A percentile compares a stretch with the other conserved stretches of the same genome.
Conservation (phyloP, 2,329 filamentous ascomycete genomes). For the Thermochaetoides dissita region DNA sequence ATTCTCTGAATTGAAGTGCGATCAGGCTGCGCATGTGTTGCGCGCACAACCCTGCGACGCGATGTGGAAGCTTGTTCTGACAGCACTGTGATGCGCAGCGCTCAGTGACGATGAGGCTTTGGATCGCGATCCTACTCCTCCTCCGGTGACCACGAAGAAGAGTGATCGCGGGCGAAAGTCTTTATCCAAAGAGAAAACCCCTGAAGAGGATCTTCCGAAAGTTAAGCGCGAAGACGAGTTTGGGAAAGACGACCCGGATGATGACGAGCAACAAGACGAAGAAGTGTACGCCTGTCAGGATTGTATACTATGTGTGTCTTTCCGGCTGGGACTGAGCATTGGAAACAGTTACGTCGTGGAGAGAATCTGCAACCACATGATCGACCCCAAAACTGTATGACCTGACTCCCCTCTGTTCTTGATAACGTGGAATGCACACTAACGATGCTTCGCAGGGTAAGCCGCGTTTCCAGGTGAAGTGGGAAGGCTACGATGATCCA, state of each 20-base stretch:
- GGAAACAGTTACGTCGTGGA: conserved; percentile 55
- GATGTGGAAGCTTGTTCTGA: too few relatives aligned
- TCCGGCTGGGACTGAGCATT: too few relatives aligned
- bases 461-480: conserved; percentile 59
- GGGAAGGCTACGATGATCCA: conserved; percentile 62
- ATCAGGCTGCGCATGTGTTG: too few relatives aligned
- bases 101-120: neutral
- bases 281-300: conserved; percentile 12
- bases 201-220: conserved; percentile 16
- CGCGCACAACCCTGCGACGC: too few relatives aligned
- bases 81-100: neutral
- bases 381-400: conserved; percentile 22
- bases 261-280: conserved; percentile 18
- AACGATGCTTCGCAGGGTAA: conserved; percentile 19
- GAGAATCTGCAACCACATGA: conserved; percentile 52
- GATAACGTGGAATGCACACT: too few relatives aligned
- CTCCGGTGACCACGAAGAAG: conserved; percentile 2
- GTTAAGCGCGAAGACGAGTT: conserved; percentile 6
- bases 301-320: too few relatives aligned
- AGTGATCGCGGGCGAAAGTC: conserved; percentile 4
- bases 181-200: conserved; percentile 13
- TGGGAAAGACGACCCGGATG: conserved; percentile 15
- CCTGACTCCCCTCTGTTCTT: too few relatives aligned
- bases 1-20: too few relatives aligned
- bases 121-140: neutral